Base-by-base conservation (phyloP, 306 rosid genomes). In the Fragaria iinumae region DNA sequence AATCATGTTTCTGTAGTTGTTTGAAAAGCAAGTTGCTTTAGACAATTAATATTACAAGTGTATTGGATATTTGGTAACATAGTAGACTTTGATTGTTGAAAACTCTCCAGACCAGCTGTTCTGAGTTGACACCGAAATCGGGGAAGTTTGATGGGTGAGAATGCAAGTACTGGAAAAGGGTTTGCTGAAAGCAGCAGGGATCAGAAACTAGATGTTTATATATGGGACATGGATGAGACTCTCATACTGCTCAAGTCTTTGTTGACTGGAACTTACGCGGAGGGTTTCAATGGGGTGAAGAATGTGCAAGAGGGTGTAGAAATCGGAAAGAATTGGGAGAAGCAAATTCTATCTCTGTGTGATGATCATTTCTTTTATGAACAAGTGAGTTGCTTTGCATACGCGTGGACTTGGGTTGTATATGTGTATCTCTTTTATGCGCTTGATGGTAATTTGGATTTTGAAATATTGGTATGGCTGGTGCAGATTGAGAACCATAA, bases 181-280 rank as follows among this genome's bases (percentile, higher is more conserved):
- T 48, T 76, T 76, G 71, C 86, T 27, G 64, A 74, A 29, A 63
- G 71, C 34, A 47, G 49, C 74, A 67, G 67, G 64, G 84, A 78
- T 85, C 79, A 81, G 7, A 86, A 83, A 75, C 52, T 87, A 72
- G 88, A 88, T 78, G 95, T 92, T 17, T 89, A 89, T 41, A 76
- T 89, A 64, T 92, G 98, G 98, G 97, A 92, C 82, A 92, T 94
- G 98, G 98, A 94, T 63, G 98, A 94, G 90, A 94, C 97, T 71
- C 93, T 92, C 83, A 87, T 92, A 72, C 84, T 91, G 67, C 97
- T 94, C 70, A 88, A 88, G 81, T 94, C 98, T 52, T 84, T 94
- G 86, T 86, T 94, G 86, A 89, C 88, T 72, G 89, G 92, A 67
- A 80, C 90, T 0, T 94, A 90, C 17, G 97, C 97, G 0, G 86